A percentile compares a stretch with the other conserved stretches of the same genome.
These are phyloP conservation scores for Vanilla planifolia DNA, from an alignment of 106 monocot species.

Conservation along the genomic window DNA sequence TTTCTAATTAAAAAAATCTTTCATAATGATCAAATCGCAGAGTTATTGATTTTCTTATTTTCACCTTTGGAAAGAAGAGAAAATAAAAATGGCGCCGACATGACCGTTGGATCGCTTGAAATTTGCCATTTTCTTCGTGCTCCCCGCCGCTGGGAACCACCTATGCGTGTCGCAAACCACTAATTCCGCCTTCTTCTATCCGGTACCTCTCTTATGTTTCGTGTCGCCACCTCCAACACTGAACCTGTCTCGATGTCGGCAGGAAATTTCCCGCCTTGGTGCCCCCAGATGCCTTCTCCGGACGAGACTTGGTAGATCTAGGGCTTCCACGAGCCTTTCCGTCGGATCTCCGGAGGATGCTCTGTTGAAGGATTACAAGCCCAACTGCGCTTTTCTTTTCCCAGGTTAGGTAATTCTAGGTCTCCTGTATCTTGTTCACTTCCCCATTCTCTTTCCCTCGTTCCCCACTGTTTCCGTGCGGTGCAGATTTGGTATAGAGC, in stretches of 20 bases:
- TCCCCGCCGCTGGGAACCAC: conserved; percentile 5
- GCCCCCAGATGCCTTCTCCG: background rate
- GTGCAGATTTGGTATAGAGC: too few species aligned
- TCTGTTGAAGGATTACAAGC: conserved; percentile 23
- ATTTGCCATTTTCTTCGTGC: background rate
- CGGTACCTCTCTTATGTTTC: conserved; percentile 2
- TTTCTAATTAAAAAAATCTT: too few species aligned
- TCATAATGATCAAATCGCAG: too few species aligned
- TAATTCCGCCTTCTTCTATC: background rate
- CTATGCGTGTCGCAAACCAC: too few species aligned
- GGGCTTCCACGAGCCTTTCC: conserved; percentile 19
- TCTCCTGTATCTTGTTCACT: too few species aligned
- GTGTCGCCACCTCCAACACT: background rate
- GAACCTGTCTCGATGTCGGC: background rate
- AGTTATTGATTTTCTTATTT: too few species aligned
- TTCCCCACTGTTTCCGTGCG: too few species aligned
- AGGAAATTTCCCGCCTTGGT: conserved; percentile 8
- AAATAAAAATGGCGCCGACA: too few species aligned
- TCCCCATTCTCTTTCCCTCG: too few species aligned
- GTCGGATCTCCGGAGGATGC: conserved; percentile 15
- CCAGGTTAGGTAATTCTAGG: conserved; percentile 17
- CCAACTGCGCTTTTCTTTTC: conserved; percentile 16
- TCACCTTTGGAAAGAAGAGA: too few species aligned
- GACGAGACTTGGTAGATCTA: conserved; percentile 14
- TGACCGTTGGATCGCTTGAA: too few species aligned